These are phyloP conservation scores for Sutorius eximius DNA, from an alignment of 1,284 basidiomycete species.

Conservation along the genomic window DNA sequence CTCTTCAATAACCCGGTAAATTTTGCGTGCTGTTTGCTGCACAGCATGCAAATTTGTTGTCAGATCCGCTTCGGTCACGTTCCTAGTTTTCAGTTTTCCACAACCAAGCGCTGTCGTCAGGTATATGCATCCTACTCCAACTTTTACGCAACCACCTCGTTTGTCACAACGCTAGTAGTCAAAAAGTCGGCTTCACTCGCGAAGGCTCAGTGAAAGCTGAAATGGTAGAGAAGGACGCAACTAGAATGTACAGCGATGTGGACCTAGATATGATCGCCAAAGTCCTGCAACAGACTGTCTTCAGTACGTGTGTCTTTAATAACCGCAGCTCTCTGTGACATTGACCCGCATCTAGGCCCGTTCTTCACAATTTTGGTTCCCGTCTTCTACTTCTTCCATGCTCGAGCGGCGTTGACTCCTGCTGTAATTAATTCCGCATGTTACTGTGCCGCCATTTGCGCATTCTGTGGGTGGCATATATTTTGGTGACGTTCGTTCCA, in stretches of 20 bases:
- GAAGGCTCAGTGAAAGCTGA: neutral
- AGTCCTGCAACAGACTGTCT: slow-evolving; percentile 71
- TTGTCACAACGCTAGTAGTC: neutral
- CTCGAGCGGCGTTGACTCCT: slow-evolving; percentile 50
- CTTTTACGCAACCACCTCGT: neutral
- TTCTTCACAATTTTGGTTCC: slow-evolving; percentile 80
- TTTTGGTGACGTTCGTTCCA: neutral
- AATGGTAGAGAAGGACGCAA: slow-evolving; percentile 15
- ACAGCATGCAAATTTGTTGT: no score
- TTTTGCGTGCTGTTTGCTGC: no score
- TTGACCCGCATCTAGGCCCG: slow-evolving; percentile 53
- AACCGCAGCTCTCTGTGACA: neutral
- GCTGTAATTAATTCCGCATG: slow-evolving; percentile 49
- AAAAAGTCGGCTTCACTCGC: neutral
- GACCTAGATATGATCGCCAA: slow-evolving; percentile 76
- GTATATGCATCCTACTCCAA: neutral
- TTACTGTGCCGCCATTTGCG: slow-evolving; percentile 57
- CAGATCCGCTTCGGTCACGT: neutral
- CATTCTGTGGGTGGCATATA: slow-evolving; percentile 57
- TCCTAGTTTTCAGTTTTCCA: neutral
- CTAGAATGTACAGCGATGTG: slow-evolving; percentile 54
- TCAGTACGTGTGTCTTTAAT: slow-evolving; percentile 55
- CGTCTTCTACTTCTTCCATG: slow-evolving; percentile 72
- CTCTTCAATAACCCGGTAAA: no score
- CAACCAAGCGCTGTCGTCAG: neutral